Evolutionary conservation across 768 basidiomycete genomes (phyloP), one percentile per base, ranked within the genome.

Genomic region (Suillus lakei): DNA sequence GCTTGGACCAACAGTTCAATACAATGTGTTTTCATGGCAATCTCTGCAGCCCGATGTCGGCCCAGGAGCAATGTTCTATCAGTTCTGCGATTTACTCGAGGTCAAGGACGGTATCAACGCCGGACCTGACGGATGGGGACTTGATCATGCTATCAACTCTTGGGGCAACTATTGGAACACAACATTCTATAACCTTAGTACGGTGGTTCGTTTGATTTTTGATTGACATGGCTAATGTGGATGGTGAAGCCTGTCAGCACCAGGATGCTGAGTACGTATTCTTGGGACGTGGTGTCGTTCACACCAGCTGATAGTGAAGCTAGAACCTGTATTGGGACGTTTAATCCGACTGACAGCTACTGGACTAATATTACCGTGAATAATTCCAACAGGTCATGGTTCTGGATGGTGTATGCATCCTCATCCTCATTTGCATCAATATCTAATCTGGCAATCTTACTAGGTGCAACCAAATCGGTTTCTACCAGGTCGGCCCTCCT

Each of bases 401-500:
- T 78, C 65, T 92, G n/a, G n/a, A n/a, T n/a, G n/a, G n/a, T n/a
- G n/a, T n/a, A n/a, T n/a, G n/a, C n/a, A n/a, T n/a, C n/a, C 64
- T 82, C 72, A 36, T 44, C 21, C 43, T 7, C 16, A 21, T 60
- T 34, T 15, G 28, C 30, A 8, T 26, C 61, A 4, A 21, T 54
- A 61, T n/a, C 32, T 21, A 28, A 32, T 44, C 43, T 44, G 43
- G 64, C 41, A 51, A 48, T 61, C 36, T 61, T 48, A 26, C 58
- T 32, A 90, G 88, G 5, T 92, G 91, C 71, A 91, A 89, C 70
- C 84, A 92, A 77, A 82, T 92, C 1, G 91, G 91, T 34, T 90
- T 65, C 63, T 78, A 71, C 66, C 77, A 76, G 65, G 78, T 73
- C 4, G 77, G 80, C 38, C 80, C 82, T 4, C 83, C 83, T 1